phyloP scores from a whole-genome alignment of 1,139 yeast genomes.

The Blastobotrys malaysiensis region DNA sequence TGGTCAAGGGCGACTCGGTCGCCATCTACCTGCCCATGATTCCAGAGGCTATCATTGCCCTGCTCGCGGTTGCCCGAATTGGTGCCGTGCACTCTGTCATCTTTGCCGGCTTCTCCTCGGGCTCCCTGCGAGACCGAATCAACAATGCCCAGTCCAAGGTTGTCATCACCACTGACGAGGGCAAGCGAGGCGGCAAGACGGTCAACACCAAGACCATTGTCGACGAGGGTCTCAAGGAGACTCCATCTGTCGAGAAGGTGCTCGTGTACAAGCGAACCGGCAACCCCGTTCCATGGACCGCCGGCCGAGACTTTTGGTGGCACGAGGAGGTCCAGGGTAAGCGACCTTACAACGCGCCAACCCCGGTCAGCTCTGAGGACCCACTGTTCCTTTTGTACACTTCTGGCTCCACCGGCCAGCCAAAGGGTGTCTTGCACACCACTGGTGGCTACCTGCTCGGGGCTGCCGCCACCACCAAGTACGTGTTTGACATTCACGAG shows the following conservation, averaged over 20 bases:
- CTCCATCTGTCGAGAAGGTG: conserved; percentile 78
- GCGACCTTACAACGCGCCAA: conserved; percentile 83
- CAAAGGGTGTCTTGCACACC: conserved; percentile 95
- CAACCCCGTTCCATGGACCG: conserved; percentile 57
- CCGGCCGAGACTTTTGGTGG: conserved; percentile 93
- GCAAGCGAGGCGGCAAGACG: conserved; percentile 92
- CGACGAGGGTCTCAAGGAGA: conserved; percentile 79
- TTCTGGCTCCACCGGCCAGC: conserved; percentile 96
- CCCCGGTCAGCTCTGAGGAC: conserved; percentile 84
- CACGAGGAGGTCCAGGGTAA: conserved; percentile 77
- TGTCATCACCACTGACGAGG: conserved; percentile 92
- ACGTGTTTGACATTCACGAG: conserved; percentile 85
- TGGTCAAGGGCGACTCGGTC: conserved; percentile 89
- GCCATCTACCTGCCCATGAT: conserved; percentile 98
- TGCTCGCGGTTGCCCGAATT: conserved; percentile 89
- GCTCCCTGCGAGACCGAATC: conserved; percentile 87
- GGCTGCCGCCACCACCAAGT: conserved; percentile 90
- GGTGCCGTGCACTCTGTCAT: conserved; percentile 97
- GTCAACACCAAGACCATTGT: conserved; percentile 89
- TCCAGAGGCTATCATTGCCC: conserved; percentile 88
- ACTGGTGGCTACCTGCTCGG: conserved; percentile 94
- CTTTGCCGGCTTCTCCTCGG: conserved; percentile 95
- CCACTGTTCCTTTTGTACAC: conserved; percentile 91
- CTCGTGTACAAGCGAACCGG: conserved; percentile 88
- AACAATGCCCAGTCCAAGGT: conserved; percentile 84